Base-by-base conservation (phyloP, 2,329 filamentous ascomycete genomes). In the Keithomyces neogunnii region DNA sequence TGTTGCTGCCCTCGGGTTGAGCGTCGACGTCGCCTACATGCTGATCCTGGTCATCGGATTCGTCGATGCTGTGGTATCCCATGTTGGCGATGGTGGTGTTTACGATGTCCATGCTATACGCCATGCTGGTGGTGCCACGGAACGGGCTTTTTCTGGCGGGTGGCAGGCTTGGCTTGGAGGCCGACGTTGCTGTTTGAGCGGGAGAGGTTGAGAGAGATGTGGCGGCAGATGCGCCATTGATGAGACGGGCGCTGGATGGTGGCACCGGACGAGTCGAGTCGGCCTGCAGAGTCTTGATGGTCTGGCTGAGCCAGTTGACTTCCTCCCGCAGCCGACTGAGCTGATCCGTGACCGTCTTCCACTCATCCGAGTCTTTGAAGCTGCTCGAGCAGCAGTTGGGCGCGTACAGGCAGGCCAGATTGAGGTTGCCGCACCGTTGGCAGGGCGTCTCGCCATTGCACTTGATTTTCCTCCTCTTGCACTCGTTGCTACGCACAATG, bases 281-380 rank as follows among this genome's bases (percentile, higher is more conserved):
- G 49, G 73, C 70, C 51, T 85, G 85, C 42, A 95, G 74, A 45
- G 79, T 73, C 62, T 77, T 86, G 62, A 96, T 73, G 59, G 79
- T 87, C 53, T 81, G 80, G 62, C 85, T 88, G 33, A 97, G 78
- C 56, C 78, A 78, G 53, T 88, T 84, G 61, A 96, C 86, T 69
- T 96, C 89, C 50, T 92, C 85, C 66, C 96, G 90, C 29, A 96
- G 77, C 7, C 79, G 77, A 9, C 74, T 72, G 53, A 96, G 81
- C 58, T 93, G 86, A 35, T 78, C 74, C 50, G 82, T 81, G 83
- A 96, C 89, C 38, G 84, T 79, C 62, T 84, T 88, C 74, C 90
- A 96, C 66, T 96, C 91, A 8, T 95, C 88, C 45, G 89, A 90
- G 62, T 96, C 91, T 67, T 92, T 93, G 76, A 96, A 90, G 67